A percentile compares a stretch with the other conserved stretches of the same genome.
These are phyloP conservation scores for Rhodamnia argentea DNA, from an alignment of 345 rosid genomes.

Conservation along the genomic window DNA sequence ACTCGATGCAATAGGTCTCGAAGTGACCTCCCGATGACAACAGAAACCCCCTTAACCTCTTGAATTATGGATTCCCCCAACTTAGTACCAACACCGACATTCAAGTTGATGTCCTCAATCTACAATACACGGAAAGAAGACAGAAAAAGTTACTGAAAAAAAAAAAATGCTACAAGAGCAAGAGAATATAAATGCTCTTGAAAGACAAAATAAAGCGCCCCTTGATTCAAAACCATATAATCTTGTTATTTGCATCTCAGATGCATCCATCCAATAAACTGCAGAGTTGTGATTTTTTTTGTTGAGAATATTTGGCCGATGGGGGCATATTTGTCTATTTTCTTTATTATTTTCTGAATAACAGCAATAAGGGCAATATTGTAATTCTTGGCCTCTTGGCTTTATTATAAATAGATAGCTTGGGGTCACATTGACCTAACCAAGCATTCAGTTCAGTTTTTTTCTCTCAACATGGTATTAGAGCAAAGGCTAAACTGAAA, in stretches of 20 bases:
- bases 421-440: no score
- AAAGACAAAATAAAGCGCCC: not conserved
- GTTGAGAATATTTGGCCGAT: no score
- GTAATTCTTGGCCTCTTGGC: no score
- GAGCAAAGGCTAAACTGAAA: no score
- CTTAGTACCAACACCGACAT: slow-evolving; percentile 70
- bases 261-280: not conserved
- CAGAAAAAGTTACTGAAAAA: not conserved
- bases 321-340: no score
- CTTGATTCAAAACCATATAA: not conserved
- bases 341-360: no score
- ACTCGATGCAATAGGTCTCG: slow-evolving; percentile 82
- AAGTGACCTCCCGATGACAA: slow-evolving; percentile 68
- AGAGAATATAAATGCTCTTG: not conserved
- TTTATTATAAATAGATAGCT: no score
- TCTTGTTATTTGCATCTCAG: not conserved
- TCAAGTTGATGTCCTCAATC: slow-evolving; percentile 93
- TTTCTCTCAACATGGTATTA: no score
- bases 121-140: slow-evolving; percentile 1
- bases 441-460: no score
- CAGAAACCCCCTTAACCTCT: slow-evolving; percentile 86
- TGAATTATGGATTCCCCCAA: slow-evolving; percentile 88
- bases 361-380: no score
- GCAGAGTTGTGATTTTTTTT: not conserved
- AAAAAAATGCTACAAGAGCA: not conserved